Evolutionary conservation across 768 basidiomycete genomes (phyloP), one percentile per base, ranked within the genome.

Genomic region (Boletus huronensis): DNA sequence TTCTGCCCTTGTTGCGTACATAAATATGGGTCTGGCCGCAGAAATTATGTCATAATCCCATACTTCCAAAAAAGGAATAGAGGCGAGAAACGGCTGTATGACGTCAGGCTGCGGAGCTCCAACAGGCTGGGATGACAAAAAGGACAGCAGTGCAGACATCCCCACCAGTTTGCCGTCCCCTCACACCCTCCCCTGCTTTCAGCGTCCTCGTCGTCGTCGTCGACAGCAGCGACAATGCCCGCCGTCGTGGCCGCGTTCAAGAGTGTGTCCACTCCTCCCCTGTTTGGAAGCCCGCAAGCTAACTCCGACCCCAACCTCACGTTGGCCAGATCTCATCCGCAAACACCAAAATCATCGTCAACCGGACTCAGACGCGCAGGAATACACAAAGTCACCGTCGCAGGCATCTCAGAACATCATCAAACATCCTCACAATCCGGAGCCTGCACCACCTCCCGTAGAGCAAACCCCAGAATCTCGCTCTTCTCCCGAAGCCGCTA

Each of bases 231-330:
- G 26, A 60, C 58, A 47, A 88, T 88, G 87, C 85, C 85, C 57
- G 79, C 79, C 54, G 87, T 92, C 49, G 87, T 94, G 64, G 84
- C 93, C 72, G 87, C 88, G 21, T 90, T 94, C 77, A 94, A 93
- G 79, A 93, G 91, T 92, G 69, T 38, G 78, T 72, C 29, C 38
- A 11, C 40, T 23, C 32, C 16, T 11, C 39, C 36, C 48, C 50
- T 39, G 28, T 60, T 57, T 48, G 7, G 39, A 55, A 19, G 26
- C 25, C 52, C 53, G 49, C 42, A 40, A 41, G 53, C 50, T 54
- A 55, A 66, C 58, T 58, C 64, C 59, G 55, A 62, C 59, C 65
- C 48, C 58, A 55, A 26, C 51, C 48, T 47, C 55, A 65, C 57
- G 45, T 53, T 49, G 48, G 29, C 44, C 55, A 90, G 90, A 87